A percentile compares a stretch with the other conserved stretches of the same genome.
These are phyloP conservation scores for Coniochaeta prunicola DNA, from an alignment of 2,329 filamentous ascomycete genomes.

Conservation along the genomic window DNA sequence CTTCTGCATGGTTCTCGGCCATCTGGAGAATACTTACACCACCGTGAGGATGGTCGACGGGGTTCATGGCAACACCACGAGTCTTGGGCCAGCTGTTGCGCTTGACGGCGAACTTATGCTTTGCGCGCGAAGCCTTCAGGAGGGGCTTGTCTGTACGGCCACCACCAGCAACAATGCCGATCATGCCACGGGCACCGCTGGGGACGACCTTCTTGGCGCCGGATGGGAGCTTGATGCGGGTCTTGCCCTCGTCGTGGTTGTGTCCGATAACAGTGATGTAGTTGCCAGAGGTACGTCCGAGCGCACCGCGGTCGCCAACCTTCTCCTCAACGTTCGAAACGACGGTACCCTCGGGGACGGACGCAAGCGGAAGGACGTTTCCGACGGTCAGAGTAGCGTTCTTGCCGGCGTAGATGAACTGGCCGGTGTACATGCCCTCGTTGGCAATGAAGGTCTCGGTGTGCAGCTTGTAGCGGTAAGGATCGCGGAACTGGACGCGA, in stretches of 20 bases:
- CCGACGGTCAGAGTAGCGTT: slow-evolving; percentile 94
- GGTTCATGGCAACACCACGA: slow-evolving; percentile 99
- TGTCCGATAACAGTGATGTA: slow-evolving; percentile 97
- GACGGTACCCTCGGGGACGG: slow-evolving; percentile 98
- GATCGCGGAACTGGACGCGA: slow-evolving; percentile 93
- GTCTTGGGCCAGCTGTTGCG: slow-evolving; percentile 99
- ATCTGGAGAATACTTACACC: slow-evolving; percentile 51
- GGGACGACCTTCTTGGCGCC: slow-evolving; percentile 99
- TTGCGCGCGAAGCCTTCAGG: slow-evolving; percentile 98
- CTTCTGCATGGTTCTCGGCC: background rate
- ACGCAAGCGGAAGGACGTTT: slow-evolving; percentile 91
- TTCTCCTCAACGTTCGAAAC: slow-evolving; percentile 99
- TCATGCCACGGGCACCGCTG: slow-evolving; percentile 92
- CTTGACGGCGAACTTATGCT: slow-evolving; percentile 99
- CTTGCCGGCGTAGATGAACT: slow-evolving; percentile 99
- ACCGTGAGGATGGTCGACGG: slow-evolving; percentile 98
- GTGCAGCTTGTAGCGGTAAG: slow-evolving; percentile 96
- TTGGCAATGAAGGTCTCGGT: slow-evolving; percentile 99
- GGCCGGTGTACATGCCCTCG: slow-evolving; percentile 99
- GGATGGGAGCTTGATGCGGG: slow-evolving; percentile 97
- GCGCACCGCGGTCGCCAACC: slow-evolving; percentile 89
- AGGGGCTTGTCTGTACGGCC: slow-evolving; percentile 99
- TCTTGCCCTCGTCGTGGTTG: slow-evolving; percentile 99
- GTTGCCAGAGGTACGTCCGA: slow-evolving; percentile 97
- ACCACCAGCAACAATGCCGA: slow-evolving; percentile 98